phyloP scores from a whole-genome alignment of 306 rosid species.

The Cercis canadensis region DNA sequence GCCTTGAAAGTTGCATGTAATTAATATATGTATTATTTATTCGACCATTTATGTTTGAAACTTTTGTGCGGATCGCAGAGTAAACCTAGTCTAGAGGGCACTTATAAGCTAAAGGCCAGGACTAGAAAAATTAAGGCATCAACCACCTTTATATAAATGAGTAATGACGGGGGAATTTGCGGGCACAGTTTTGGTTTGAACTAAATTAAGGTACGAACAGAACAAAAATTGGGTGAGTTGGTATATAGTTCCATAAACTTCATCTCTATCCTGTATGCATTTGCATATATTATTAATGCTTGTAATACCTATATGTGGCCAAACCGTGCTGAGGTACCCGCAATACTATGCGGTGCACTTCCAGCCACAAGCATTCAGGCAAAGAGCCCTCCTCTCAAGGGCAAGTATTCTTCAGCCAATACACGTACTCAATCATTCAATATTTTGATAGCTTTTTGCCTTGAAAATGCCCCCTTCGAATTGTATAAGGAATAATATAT shows the following conservation, averaged over 20 bases:
- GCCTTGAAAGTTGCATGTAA: no score
- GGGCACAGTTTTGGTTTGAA: conserved; percentile 33
- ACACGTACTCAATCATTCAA: conserved; percentile 14
- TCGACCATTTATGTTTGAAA: not conserved
- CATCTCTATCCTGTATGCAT: conserved; percentile 1
- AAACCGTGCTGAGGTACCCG: conserved; percentile 10
- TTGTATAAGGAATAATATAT: not conserved
- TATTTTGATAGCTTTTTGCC: conserved; percentile 17
- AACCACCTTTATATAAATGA: not conserved
- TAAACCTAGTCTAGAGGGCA: conserved; percentile 10
- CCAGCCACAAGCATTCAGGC: conserved; percentile 1
- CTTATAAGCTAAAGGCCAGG: not conserved
- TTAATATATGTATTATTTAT: not conserved
- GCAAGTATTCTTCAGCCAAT: conserved; percentile 28
- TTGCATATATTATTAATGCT: conserved; percentile 10
- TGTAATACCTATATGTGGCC: conserved; percentile 15
- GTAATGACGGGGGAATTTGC: conserved; percentile 33
- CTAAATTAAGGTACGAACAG: not conserved
- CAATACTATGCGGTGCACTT: conserved; percentile 14
- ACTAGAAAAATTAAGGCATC: not conserved
- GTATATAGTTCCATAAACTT: no score
- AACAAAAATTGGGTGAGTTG: no score
- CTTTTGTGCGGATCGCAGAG: not conserved
- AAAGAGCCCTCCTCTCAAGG: conserved; percentile 31
- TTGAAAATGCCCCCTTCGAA: conserved; percentile 18